These are phyloP conservation scores for Antarctomyces pellizariae DNA, from an alignment of 495 filamentous ascomycete genomes.

Conservation along the genomic window DNA sequence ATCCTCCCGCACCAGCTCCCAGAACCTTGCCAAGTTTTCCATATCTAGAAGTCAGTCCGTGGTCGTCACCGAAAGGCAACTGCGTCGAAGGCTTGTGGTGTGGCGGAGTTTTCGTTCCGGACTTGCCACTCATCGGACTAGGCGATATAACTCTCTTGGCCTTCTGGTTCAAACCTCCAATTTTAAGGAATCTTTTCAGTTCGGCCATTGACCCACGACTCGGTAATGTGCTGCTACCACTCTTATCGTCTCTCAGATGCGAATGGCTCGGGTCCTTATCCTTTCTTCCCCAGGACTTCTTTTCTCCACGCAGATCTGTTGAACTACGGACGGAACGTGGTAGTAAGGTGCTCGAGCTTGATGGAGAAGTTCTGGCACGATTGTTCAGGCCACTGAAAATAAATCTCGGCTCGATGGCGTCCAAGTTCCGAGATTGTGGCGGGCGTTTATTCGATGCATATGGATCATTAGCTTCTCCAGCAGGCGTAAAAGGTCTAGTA, in stretches of 20 bases:
- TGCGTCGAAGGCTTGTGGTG: slow-evolving; percentile 29
- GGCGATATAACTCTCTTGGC: slow-evolving; percentile 43
- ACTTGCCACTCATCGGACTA: slow-evolving; percentile 21
- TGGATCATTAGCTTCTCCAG: slow-evolving; percentile 67
- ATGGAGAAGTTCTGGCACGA: slow-evolving; percentile 19
- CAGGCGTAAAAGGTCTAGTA: slow-evolving; percentile 49
- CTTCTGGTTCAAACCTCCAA: slow-evolving; percentile 37
- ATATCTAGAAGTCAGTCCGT: slow-evolving; percentile 76
- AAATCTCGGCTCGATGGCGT: slow-evolving; percentile 59
- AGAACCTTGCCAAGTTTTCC: slow-evolving; percentile 86
- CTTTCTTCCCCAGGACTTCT: slow-evolving; percentile 7
- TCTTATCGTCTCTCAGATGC: slow-evolving; percentile 16
- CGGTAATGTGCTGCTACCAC: slow-evolving; percentile 19
- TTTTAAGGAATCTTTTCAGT: slow-evolving; percentile 76
- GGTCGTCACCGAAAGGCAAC: slow-evolving; percentile 85
- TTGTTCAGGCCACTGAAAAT: slow-evolving; percentile 37
- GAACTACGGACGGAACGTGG: slow-evolving; percentile 12
- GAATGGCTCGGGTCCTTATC: slow-evolving; percentile 3
- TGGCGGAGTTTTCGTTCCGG: slow-evolving; percentile 33
- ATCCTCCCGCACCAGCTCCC: slow-evolving; percentile 85
- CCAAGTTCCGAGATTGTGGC: slow-evolving; percentile 40
- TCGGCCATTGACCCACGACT: slow-evolving; percentile 76
- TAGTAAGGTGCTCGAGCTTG: slow-evolving; percentile 22
- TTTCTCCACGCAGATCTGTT: slow-evolving; percentile 11
- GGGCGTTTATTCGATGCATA: slow-evolving; percentile 66